Conservation (phyloP, 305 asterid species). For the Fraxinus albicans region DNA sequence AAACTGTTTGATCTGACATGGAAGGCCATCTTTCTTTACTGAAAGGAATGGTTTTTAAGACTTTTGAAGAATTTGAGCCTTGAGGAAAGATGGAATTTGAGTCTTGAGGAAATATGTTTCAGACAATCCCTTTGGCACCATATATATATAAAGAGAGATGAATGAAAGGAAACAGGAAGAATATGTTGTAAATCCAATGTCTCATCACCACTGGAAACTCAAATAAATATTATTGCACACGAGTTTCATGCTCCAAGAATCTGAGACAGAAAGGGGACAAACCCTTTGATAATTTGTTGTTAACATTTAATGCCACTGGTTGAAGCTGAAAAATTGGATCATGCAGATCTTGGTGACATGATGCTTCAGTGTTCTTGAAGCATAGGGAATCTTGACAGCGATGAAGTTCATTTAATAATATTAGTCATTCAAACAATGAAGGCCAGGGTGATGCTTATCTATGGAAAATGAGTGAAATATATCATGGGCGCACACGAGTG, state of each 20-base stretch:
- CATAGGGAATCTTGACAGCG: not conserved
- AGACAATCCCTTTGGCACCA: not conserved
- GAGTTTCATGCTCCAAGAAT: not conserved
- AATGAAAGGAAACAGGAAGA: not conserved
- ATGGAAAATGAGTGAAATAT: not conserved
- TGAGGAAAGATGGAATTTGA: not conserved
- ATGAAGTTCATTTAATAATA: not conserved
- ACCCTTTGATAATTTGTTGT: not conserved
- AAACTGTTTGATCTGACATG: not conserved
- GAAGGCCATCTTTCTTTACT: not conserved
- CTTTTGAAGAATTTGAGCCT: not conserved
- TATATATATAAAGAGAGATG: not conserved
- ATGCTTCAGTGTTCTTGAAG: not conserved
- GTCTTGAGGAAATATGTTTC: not conserved
- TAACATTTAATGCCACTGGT: not conserved
- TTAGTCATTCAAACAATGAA: not conserved
- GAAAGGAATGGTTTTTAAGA: not conserved
- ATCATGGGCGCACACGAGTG: not conserved
- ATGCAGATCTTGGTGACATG: conserved; percentile 32
- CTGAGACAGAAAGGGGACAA: not conserved
- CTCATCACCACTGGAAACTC: not conserved
- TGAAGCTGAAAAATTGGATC: not conserved
- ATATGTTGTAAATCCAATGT: not conserved
- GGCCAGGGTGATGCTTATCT: not conserved
- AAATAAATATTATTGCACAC: not conserved